Evolutionary conservation across 164 flowering plant species (phyloP).

Genomic region (Pachysandra terminalis): DNA sequence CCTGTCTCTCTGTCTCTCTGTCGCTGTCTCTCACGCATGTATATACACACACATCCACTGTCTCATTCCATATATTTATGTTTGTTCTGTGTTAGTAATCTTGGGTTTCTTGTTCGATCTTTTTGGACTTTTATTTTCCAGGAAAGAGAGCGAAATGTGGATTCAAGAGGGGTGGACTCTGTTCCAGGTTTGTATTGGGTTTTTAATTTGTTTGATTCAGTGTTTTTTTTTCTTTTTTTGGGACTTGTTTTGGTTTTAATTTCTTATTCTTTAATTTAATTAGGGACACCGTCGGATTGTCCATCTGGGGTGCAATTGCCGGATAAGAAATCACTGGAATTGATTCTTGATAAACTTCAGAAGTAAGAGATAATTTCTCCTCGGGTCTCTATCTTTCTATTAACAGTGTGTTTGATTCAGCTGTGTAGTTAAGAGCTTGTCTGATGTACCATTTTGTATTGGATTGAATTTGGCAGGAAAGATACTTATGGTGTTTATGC

Average conservation of each 20-base stretch:
- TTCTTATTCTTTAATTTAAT: slow-evolving; percentile 10
- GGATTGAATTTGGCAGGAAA: slow-evolving; percentile 59
- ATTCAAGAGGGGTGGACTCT: slow-evolving; percentile 25
- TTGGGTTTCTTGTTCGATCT: neutral
- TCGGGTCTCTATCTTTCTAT: neutral
- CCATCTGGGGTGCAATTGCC: slow-evolving; percentile 50
- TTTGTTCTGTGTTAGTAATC: neutral
- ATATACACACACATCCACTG: slow-evolving; percentile 3
- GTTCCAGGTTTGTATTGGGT: slow-evolving; percentile 39
- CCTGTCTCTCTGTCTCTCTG: slow-evolving; percentile 25
- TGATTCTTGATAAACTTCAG: slow-evolving; percentile 89
- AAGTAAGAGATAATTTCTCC: slow-evolving; percentile 46
- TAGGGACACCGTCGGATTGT: slow-evolving; percentile 43
- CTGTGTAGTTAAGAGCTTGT: neutral
- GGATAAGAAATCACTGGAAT: slow-evolving; percentile 65
- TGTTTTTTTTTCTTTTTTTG: neutral
- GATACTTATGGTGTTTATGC: slow-evolving; percentile 94
- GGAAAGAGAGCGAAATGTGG: slow-evolving; percentile 31
- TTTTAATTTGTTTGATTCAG: slow-evolving; percentile 8
- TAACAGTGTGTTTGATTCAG: neutral
- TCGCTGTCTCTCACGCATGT: slow-evolving; percentile 9
- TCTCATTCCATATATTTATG: slow-evolving; percentile 4
- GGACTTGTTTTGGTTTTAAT: neutral
- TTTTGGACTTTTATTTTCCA: slow-evolving; percentile 21
- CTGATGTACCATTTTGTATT: neutral